Evolutionary conservation across 345 rosid species (phyloP), one percentile per base, ranked within the genome.

Genomic region (Murraya koenigii): DNA sequence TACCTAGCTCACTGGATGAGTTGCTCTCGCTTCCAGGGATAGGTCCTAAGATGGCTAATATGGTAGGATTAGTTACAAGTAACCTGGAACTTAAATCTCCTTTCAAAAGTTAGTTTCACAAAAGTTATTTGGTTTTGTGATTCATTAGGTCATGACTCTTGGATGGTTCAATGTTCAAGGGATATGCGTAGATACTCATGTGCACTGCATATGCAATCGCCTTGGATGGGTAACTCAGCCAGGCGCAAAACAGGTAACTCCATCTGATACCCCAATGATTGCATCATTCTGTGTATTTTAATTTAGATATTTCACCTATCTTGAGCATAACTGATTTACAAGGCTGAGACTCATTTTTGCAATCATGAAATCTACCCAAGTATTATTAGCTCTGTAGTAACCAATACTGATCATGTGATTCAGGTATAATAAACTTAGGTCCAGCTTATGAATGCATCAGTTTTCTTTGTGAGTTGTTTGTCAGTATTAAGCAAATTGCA

Each of bases 141-240:
- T 83, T 66, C 77, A 47, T 80, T 77, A 95, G 99, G 96, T 95
- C 76, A 93, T 95, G 97, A 91, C 90, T 83, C 74, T 91, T 72
- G 98, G 88, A 0, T 95, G 99, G 99, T 74, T 91, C 71, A 88
- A 90, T 85, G 96, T 91, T 77, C 94, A 91, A 69, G 99, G 99
- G 62, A 93, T 95, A 79, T 95, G 97, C 39, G 98, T 95, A 58
- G 99, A 95, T 81, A 93, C 99, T 39, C 99, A 92, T 77, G 97
- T 93, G 77, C 99, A 93, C 81, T 94, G 98, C 73, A 95, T 93
- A 75, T 85, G 96, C 83, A 95, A 93, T 80, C 86, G 99, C 71
- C 98, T 95, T 74, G 98, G 97, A 65, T 95, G 99, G 99, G 99
- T 95, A 66, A 83, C 89, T 73, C 84, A 83, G 77, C 84, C 79